Conservation (phyloP, 2,329 filamentous ascomycete species). For the Coniella vitis region DNA sequence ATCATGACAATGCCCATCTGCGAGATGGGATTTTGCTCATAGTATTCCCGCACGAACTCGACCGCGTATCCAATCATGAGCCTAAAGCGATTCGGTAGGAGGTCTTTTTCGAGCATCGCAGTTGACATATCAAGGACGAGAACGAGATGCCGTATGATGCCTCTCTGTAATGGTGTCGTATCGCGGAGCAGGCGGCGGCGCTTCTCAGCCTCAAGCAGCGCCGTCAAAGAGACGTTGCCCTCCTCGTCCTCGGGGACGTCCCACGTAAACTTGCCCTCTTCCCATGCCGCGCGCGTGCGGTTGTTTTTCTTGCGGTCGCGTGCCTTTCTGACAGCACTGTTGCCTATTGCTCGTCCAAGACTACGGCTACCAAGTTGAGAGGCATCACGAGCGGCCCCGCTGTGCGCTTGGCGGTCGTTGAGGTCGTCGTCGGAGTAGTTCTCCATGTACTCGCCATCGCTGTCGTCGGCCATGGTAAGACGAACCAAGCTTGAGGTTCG, state of each 20-base stretch:
- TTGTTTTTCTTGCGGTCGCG: conserved; percentile 24
- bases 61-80: conserved; percentile 76
- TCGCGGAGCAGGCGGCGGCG: conserved; percentile 76
- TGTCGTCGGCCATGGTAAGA: conserved; percentile 51
- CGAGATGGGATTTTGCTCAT: conserved; percentile 97
- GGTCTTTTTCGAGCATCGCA: conserved; percentile 91
- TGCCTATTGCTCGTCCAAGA: conserved; percentile 11
- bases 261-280: conserved; percentile 61
- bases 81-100: conserved; percentile 80
- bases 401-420: conserved; percentile 39
- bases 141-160: conserved; percentile 94
- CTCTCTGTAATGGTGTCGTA: conserved; percentile 89
- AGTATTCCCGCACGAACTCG: conserved; percentile 89
- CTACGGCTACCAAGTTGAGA: conserved; percentile 19
- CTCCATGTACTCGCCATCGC: conserved; percentile 61
- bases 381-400: conserved; percentile 23
- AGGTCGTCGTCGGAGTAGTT: conserved; percentile 61
- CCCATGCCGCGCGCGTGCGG: conserved; percentile 52
- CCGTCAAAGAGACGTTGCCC: conserved; percentile 70
- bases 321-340: conserved; percentile 18
- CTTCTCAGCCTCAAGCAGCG: conserved; percentile 74
- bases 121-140: conserved; percentile 87
- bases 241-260: conserved; percentile 76
- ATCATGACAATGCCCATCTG: conserved; percentile 90
- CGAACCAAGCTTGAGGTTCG: too few species aligned